These are phyloP conservation scores for Populus davidiana DNA, from an alignment of 345 rosid species.

Conservation along the genomic window DNA sequence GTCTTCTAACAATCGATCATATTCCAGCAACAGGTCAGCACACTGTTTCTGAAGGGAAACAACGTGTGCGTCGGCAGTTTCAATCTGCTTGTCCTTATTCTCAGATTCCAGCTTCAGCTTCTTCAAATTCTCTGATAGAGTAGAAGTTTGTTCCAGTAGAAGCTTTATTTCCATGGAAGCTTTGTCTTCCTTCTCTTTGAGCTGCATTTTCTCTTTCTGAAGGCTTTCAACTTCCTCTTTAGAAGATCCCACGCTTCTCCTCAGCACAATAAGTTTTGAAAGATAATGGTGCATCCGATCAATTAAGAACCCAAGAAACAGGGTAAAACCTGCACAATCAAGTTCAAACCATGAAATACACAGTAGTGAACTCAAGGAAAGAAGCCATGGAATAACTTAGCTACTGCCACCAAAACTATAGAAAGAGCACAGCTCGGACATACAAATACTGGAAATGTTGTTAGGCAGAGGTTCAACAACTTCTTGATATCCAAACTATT, in stretches of 20 bases:
- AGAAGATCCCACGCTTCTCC: conserved; percentile 57
- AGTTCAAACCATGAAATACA: conserved; percentile 15
- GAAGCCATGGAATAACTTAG: neutral
- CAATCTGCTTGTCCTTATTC: conserved; percentile 65
- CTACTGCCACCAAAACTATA: conserved; percentile 4
- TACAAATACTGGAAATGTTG: neutral
- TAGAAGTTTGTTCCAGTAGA: conserved; percentile 48
- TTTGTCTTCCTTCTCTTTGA: conserved; percentile 68
- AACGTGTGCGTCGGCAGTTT: conserved; percentile 81
- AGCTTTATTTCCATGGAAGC: conserved; percentile 51
- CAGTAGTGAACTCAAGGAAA: neutral
- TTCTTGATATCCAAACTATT: neutral
- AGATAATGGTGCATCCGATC: conserved; percentile 85
- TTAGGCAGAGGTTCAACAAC: neutral
- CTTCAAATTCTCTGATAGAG: conserved; percentile 49
- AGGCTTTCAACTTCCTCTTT: conserved; percentile 64
- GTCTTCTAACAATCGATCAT: conserved; percentile 77
- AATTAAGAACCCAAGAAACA: conserved; percentile 82
- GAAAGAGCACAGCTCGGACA: neutral
- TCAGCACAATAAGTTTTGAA: conserved; percentile 53
- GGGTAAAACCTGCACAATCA: conserved; percentile 68
- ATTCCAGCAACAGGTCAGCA: conserved; percentile 79
- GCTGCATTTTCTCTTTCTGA: conserved; percentile 50
- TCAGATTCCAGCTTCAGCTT: conserved; percentile 61
- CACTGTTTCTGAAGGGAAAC: conserved; percentile 77